Evolutionary conservation across 129 eudicot species (phyloP).

Genomic region (Pseudognaphalium luteoalbum): DNA sequence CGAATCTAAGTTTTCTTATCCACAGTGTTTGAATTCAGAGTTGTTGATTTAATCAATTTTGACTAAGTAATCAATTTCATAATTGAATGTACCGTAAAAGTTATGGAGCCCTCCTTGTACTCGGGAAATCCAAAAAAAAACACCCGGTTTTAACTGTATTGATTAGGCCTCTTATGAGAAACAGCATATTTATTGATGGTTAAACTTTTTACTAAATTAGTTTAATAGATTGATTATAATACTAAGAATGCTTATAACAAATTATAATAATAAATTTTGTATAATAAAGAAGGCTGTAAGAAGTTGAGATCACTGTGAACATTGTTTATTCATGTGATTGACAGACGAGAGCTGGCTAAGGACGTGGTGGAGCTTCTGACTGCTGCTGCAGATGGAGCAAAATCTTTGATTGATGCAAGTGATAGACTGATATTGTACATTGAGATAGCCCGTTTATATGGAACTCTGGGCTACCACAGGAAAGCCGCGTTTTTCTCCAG

Average conservation of each 20-base stretch:
- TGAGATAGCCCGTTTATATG: slow-evolving; percentile 96
- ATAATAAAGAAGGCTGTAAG: slow-evolving; percentile 5
- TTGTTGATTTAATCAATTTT: not conserved
- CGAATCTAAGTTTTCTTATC: not conserved
- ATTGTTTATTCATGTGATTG: slow-evolving; percentile 25
- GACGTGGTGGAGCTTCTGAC: slow-evolving; percentile 93
- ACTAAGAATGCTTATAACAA: not conserved
- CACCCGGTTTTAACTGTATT: not conserved
- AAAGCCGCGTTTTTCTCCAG: slow-evolving; percentile 98
- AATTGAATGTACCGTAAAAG: not conserved
- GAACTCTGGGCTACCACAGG: slow-evolving; percentile 85
- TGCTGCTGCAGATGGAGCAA: slow-evolving; percentile 94
- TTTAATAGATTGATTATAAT: too few species aligned
- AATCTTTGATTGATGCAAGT: slow-evolving; percentile 91
- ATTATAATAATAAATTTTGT: not conserved
- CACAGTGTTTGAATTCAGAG: not conserved
- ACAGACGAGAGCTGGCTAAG: slow-evolving; percentile 84
- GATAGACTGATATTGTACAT: slow-evolving; percentile 77
- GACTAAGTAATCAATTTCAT: not conserved
- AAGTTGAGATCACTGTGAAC: slow-evolving; percentile 14
- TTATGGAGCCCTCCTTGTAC: not conserved
- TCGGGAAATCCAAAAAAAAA: too few species aligned
- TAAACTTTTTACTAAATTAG: not conserved
- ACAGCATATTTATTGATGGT: not conserved
- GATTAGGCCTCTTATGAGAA: not conserved